These are phyloP conservation scores for Mrakia gelida DNA, from an alignment of 768 basidiomycete genomes.

Conservation along the genomic window DNA sequence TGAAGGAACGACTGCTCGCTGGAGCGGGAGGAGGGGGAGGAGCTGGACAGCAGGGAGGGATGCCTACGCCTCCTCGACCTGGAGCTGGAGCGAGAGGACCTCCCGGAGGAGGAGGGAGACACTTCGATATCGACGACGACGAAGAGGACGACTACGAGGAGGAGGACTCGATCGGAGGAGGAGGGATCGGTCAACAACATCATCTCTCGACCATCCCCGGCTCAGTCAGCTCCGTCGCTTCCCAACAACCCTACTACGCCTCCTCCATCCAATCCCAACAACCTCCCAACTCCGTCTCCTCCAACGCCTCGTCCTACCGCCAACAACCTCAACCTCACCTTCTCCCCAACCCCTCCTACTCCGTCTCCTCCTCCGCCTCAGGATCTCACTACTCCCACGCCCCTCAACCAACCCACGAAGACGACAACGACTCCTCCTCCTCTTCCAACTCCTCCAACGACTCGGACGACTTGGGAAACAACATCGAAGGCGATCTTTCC, in stretches of 20 bases:
- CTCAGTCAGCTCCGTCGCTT: background rate
- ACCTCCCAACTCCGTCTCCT: background rate
- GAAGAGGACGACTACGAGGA: conserved; percentile 20
- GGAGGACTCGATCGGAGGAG: conserved; percentile 22
- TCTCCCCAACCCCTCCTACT: conserved; percentile 15
- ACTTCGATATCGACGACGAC: conserved; percentile 49
- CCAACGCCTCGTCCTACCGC: background rate
- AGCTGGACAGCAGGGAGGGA: background rate
- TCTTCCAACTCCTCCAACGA: conserved; percentile 12
- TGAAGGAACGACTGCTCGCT: background rate
- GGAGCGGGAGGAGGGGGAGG: background rate
- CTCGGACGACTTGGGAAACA: no score
- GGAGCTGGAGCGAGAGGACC: background rate
- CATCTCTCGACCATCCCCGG: background rate
- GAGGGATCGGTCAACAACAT: background rate
- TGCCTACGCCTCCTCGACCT: background rate
- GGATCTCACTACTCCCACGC: conserved; percentile 16
- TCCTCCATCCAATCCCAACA: background rate
- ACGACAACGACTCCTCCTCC: conserved; percentile 19
- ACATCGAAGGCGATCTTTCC: conserved; percentile 4
- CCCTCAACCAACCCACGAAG: conserved; percentile 17
- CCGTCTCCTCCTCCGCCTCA: conserved; percentile 17
- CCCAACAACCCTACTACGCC: background rate
- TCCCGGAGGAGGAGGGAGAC: conserved; percentile 31
- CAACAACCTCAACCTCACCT: background rate